Evolutionary conservation across 2,329 filamentous ascomycete genomes (phyloP).

Genomic region (Alternaria ethzedia): DNA sequence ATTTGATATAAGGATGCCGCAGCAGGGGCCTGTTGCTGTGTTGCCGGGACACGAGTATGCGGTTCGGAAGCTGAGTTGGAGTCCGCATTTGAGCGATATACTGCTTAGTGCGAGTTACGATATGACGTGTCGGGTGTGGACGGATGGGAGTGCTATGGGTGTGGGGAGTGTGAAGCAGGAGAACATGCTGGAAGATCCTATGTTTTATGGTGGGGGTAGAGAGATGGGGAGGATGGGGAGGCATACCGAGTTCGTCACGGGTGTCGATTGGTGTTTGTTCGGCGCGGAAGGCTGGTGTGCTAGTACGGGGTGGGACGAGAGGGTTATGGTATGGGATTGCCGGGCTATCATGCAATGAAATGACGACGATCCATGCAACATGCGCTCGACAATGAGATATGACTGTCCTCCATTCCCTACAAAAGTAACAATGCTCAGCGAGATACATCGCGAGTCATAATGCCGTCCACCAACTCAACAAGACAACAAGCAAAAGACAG

Average conservation of each 20-base stretch:
- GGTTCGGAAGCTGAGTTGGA: constrained; percentile 85
- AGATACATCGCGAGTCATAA: not conserved
- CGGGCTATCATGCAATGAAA: constrained; percentile 63
- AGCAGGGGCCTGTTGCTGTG: constrained; percentile 72
- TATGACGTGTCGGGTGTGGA: constrained; percentile 97
- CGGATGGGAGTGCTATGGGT: constrained; percentile 70
- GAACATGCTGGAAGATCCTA: constrained; percentile 44
- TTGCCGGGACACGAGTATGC: constrained; percentile 91
- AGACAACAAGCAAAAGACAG: constrained; percentile 11
- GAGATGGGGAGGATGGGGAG: constrained; percentile 87
- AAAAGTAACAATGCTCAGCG: not conserved
- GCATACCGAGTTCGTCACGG: constrained; percentile 95
- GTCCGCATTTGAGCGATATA: constrained; percentile 88
- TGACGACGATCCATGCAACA: not conserved
- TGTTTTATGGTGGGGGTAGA: constrained; percentile 61
- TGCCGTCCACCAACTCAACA: not conserved
- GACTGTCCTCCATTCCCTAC: not conserved
- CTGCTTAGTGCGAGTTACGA: constrained; percentile 92
- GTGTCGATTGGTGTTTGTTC: constrained; percentile 98
- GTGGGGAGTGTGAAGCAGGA: constrained; percentile 41
- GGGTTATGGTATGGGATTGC: constrained; percentile 90
- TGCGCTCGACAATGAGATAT: not conserved
- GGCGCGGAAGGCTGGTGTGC: constrained; percentile 95
- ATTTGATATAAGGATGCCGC: constrained; percentile 84
- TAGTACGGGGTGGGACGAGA: constrained; percentile 92